Evolutionary conservation across 2,329 filamentous ascomycete genomes (phyloP).

Genomic region (Aspergillus costaricaensis): DNA sequence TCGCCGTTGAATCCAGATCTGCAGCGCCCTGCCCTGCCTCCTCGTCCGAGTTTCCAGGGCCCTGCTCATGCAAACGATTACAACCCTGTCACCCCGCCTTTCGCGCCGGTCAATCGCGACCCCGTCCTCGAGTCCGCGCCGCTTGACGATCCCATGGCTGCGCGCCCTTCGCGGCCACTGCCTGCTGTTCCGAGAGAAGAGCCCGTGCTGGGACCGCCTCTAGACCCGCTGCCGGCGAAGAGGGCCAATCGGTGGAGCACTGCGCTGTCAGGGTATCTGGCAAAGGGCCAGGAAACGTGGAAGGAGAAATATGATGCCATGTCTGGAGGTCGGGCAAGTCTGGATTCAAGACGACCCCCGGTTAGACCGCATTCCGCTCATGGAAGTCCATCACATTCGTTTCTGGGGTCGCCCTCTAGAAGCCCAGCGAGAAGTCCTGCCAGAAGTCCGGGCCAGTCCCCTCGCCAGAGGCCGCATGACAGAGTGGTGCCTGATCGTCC

Average conservation of each 20-base stretch:
- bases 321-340: constrained; percentile 28
- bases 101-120: constrained; percentile 5
- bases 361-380: constrained; percentile 28
- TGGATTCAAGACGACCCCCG: constrained; percentile 31
- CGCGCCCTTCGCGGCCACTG: constrained; percentile 26
- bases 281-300: constrained; percentile 23
- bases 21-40: constrained; percentile 18
- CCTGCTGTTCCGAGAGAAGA: constrained; percentile 32
- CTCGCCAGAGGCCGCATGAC: constrained; percentile 20
- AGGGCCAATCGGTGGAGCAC: constrained; percentile 35
- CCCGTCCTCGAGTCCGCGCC: constrained; percentile 4
- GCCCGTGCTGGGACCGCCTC: constrained; percentile 11
- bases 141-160: neutral
- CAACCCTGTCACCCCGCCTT: neutral
- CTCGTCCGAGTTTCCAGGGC: constrained; percentile 14
- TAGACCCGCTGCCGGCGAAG: constrained; percentile 16
- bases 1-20: constrained; percentile 5
- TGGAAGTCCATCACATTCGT: constrained; percentile 21
- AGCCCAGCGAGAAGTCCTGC: constrained; percentile 27
- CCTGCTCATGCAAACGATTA: neutral
- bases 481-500: constrained; percentile 16
- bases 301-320: constrained; percentile 27
- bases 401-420: constrained; percentile 18
- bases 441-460: constrained; percentile 33
- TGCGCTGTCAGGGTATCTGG: constrained; percentile 28